Conservation (phyloP, 306 rosid species). For the Vigna angularis region DNA sequence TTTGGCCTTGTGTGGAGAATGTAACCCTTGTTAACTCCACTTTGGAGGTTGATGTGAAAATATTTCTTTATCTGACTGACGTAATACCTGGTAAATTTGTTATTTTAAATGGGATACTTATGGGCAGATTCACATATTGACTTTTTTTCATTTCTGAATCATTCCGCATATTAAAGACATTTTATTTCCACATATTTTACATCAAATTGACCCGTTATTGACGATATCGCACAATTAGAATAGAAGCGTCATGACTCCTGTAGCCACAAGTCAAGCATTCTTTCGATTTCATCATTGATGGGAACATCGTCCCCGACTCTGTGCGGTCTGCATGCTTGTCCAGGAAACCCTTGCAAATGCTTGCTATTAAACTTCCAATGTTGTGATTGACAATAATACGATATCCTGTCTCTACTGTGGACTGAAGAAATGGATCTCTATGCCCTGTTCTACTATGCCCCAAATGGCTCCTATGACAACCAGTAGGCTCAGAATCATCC, state of each 20-base stretch:
- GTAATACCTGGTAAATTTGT: slow-evolving; percentile 2
- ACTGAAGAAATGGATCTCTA: slow-evolving; percentile 68
- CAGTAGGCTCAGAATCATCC: slow-evolving; percentile 60
- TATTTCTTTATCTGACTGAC: background rate
- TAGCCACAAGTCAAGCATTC: slow-evolving; percentile 18
- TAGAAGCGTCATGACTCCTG: background rate
- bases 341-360: no score
- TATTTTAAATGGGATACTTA: slow-evolving; percentile 22
- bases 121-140: background rate
- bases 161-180: background rate
- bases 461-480: slow-evolving; percentile 75
- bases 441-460: slow-evolving; percentile 59
- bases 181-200: slow-evolving; percentile 16
- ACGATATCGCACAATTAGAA: background rate
- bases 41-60: slow-evolving; percentile 13
- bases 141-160: slow-evolving; percentile 2
- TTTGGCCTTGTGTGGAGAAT: slow-evolving; percentile 17
- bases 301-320: background rate
- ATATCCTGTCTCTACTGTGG: slow-evolving; percentile 51
- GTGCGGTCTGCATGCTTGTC: background rate
- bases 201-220: slow-evolving; percentile 2
- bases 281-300: background rate
- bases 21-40: slow-evolving; percentile 28
- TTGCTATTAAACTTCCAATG: background rate
- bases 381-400: background rate